Evolutionary conservation across 768 basidiomycete genomes (phyloP), one percentile per base, ranked within the genome.

Genomic region (Lactarius trivialis): DNA sequence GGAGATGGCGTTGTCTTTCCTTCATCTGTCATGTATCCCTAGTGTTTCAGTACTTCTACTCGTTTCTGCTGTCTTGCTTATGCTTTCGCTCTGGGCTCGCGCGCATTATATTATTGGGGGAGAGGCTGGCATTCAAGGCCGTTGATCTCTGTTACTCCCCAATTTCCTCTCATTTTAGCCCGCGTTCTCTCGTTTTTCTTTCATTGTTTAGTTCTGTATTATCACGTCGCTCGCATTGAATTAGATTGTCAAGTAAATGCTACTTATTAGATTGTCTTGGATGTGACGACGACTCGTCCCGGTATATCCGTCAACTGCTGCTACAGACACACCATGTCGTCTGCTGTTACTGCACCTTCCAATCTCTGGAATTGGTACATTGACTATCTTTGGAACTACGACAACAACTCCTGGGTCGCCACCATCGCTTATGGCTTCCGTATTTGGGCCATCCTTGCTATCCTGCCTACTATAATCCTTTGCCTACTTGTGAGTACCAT

Each of bases 1-100:
- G 81, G 83, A 11, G 92, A 95, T 70, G 92, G 92, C 51, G 84
- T 94, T 63, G 86, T 94, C 57, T 91, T 91, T 78, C 93, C 92
- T 7, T 91, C 91, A 28, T 85, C 78, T 69, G 80, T 84, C 34
- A 82, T 86, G 81, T 92, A 91, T 79, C 89, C 89, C 37, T 91
- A 83, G 81, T 41, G 28, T 61, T 32, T 3, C 28, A 14, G 45
- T 60, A 45, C 26, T 45, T 49, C 39, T 30, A 41, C 28, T 52
- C 45, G 41, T 54, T 43, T 32, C 43, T 30, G 21, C 43, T 56
- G 36, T 66, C 49, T 64, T 61, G 55, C 28, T 33, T 65, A 55
- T 49, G 58, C 43, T 59, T 43, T 59, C 34, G 41, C n/a, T 39
- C 39, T 56, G 61, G 60, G 63, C 30, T 36, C 32, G 33, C 8